Conservation (phyloP, 805 yeast species). For the Yamadazyma laniorum region DNA sequence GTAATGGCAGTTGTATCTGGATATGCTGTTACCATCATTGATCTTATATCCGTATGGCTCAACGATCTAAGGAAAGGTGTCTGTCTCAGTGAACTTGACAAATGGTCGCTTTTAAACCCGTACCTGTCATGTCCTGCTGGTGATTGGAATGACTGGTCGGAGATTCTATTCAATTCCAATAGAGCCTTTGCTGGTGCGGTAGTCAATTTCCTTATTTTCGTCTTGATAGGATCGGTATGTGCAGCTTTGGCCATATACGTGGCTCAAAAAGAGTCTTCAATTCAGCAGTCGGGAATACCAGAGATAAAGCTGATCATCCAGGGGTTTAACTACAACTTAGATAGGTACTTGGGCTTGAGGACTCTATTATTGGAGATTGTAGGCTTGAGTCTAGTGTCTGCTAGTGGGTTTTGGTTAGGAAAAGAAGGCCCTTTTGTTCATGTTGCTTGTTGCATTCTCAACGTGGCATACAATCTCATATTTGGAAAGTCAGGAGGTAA, state of each 20-base stretch:
- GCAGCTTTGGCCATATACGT: conserved; percentile 29
- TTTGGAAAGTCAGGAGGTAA: conserved; percentile 23
- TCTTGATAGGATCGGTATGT: conserved; percentile 24
- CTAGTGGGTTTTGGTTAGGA: conserved; percentile 81
- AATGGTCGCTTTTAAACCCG: conserved; percentile 42
- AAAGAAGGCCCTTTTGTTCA: conserved; percentile 87
- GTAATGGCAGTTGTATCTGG: conserved; percentile 48
- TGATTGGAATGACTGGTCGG: conserved; percentile 41
- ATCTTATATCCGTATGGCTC: conserved; percentile 48
- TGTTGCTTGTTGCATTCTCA: conserved; percentile 61
- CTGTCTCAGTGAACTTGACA: conserved; percentile 39
- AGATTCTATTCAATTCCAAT: conserved; percentile 23
- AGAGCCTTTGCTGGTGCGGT: conserved; percentile 19
- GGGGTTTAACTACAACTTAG: conserved; percentile 53
- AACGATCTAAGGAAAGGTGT: conserved; percentile 54
- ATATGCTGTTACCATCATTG: conserved; percentile 46
- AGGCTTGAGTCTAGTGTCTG: conserved; percentile 63
- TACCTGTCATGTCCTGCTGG: conserved; percentile 43
- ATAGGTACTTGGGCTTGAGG: conserved; percentile 48
- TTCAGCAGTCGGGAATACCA: conserved; percentile 62
- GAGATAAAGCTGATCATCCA: conserved; percentile 68
- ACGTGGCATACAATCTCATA: conserved; percentile 24
- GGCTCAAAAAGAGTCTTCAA: conserved; percentile 24
- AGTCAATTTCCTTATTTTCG: conserved; percentile 37
- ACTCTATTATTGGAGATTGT: conserved; percentile 55